phyloP scores from a whole-genome alignment of 2,329 filamentous ascomycete genomes.

The Talaromyces piceae region DNA sequence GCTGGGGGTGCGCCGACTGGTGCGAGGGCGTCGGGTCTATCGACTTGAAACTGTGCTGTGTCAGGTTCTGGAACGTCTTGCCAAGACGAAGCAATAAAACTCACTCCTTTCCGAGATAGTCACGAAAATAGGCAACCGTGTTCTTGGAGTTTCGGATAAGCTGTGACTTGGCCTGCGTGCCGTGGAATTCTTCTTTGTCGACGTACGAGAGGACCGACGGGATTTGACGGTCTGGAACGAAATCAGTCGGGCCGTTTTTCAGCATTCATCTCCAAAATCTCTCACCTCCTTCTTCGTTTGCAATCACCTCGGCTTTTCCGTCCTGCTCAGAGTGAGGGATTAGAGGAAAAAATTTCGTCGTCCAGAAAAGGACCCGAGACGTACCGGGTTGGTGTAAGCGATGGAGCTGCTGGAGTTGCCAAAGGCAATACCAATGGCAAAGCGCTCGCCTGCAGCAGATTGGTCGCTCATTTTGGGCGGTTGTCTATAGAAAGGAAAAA shows the following conservation, averaged over 20 bases:
- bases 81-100: not conserved
- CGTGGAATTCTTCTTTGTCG: slow-evolving; percentile 93
- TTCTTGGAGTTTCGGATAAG: slow-evolving; percentile 87
- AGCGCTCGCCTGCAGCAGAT: slow-evolving; percentile 47
- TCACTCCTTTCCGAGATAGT: slow-evolving; percentile 90
- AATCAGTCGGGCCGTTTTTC: not conserved
- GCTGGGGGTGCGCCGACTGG: slow-evolving; percentile 80
- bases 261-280: too few species aligned
- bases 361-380: slow-evolving; percentile 20
- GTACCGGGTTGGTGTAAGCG: slow-evolving; percentile 66
- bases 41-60: slow-evolving; percentile 62
- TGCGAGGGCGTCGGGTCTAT: slow-evolving; percentile 96
- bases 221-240: slow-evolving; percentile 79
- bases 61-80: slow-evolving; percentile 9
- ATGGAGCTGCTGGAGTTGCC: slow-evolving; percentile 98
- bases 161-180: slow-evolving; percentile 89
- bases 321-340: slow-evolving; percentile 44
- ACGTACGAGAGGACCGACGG: slow-evolving; percentile 91
- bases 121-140: slow-evolving; percentile 91
- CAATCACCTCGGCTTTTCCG: slow-evolving; percentile 94
- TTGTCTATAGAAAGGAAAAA: not conserved
- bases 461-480: slow-evolving; percentile 44
- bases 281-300: slow-evolving; percentile 94
- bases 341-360: not conserved
- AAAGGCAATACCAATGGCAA: slow-evolving; percentile 91